phyloP scores from a whole-genome alignment of 257 asterid genomes.

The Ophiorrhiza pumila region DNA sequence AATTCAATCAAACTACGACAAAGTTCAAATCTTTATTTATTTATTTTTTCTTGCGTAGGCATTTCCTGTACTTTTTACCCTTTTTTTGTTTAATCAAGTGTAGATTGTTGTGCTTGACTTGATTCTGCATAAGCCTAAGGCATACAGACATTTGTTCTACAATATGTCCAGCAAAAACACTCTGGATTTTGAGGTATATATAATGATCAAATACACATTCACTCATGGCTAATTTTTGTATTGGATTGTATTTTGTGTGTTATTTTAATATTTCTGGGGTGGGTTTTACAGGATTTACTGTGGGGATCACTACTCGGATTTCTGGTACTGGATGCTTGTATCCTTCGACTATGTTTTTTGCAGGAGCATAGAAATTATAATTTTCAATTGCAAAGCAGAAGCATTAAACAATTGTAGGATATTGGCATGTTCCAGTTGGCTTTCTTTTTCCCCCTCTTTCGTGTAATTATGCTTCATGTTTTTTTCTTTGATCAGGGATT shows the following conservation, averaged over 20 bases:
- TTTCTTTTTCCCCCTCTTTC: not conserved
- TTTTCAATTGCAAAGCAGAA: not conserved
- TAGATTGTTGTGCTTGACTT: constrained; percentile 78
- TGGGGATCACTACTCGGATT: constrained; percentile 53
- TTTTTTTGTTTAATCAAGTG: not conserved
- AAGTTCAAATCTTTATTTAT: not conserved
- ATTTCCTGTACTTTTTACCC: not conserved
- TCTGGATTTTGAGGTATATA: constrained; percentile 46
- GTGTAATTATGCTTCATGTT: not conserved
- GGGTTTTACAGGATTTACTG: constrained; percentile 50
- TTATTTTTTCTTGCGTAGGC: not conserved
- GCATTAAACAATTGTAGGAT: not conserved
- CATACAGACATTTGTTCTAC: constrained; percentile 77
- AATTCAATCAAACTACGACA: constrained; percentile 6
- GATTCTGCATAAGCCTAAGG: constrained; percentile 87
- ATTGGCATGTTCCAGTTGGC: not conserved
- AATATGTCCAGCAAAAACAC: constrained; percentile 46
- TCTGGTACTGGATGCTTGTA: constrained; percentile 70
- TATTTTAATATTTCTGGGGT: not conserved
- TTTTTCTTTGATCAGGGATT: not conserved
- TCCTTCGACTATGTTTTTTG: constrained; percentile 32
- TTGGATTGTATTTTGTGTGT: not conserved
- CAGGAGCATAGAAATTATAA: not conserved
- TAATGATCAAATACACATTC: not conserved
- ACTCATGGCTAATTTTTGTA: not conserved